Evolutionary conservation across 2,329 filamentous ascomycete species (phyloP), one percentile per base, ranked within the genome.

Genomic region (Ceratocystis cubensis): DNA sequence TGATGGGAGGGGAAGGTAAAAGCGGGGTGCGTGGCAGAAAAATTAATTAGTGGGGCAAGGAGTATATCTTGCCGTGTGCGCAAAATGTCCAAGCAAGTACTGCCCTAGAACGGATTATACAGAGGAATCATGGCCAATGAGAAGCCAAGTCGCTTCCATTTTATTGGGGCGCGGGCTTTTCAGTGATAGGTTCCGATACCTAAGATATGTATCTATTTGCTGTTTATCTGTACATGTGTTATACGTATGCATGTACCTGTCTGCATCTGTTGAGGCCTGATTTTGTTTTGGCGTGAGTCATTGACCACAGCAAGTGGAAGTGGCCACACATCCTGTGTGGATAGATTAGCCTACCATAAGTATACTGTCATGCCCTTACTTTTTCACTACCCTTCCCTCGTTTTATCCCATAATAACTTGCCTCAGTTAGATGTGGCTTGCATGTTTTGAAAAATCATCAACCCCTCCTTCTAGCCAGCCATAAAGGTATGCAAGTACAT

Each of bases 21-120:
- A 66, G 64, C 67, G 67, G 67, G 65, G 67, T 66, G 65, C 20
- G 65, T 66, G 64, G 67, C 64, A 68, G 65, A 68, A 68, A 68
- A 65, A 61, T 41, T 61, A 25, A 48, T 66, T 56, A 66, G 67
- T 68, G 67, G 67, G 63, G 61, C 67, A 64, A 56, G 62, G 63
- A 53, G 64, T 53, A 62, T 53, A 64, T 64, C 22, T 64, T 64
- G 50, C 64, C 61, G 67, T 68, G 67, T 68, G 67, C 63, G 67
- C 59, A 61, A 56, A 57, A 25, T 33, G 37, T 59, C 30, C 50
- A 64, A 41, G 13, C 22, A 64, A 61, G 65, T 30, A 48, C 45
- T 68, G 67, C 67, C 67, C 67, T 68, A 68, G 65, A 68, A 46
- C 28, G 15, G 66, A 50, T 56, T 66, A 7, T 20, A 46, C 22